Conservation (phyloP, 139 green algal genomes). For the Eudorina sp. region DNA sequence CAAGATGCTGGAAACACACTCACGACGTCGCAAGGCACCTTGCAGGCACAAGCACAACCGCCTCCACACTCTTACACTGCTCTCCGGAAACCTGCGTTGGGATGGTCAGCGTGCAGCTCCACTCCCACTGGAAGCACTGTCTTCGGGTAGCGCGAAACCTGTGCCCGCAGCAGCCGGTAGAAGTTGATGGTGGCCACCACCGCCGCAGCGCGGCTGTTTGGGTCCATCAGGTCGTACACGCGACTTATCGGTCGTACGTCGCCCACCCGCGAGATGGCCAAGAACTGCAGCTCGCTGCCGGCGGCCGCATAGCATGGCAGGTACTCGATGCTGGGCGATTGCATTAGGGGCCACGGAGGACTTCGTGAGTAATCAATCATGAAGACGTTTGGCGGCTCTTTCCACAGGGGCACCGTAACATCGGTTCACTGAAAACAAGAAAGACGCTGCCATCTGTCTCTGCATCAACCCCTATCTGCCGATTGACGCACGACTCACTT, state of each 20-base stretch:
- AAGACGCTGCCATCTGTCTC: neutral
- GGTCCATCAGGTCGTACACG: slow-evolving; percentile 14
- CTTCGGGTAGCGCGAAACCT: slow-evolving; percentile 21
- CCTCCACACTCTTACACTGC: slow-evolving; percentile 29
- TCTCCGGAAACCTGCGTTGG: neutral
- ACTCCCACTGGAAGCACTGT: slow-evolving; percentile 23
- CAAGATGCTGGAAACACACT: neutral
- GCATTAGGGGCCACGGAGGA: neutral
- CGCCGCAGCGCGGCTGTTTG: neutral
- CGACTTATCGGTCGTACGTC: slow-evolving; percentile 2
- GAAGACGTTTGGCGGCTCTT: neutral
- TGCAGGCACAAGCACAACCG: neutral
- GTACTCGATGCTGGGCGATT: slow-evolving; percentile 28
- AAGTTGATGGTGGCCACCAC: slow-evolving; percentile 37
- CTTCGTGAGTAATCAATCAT: too few species aligned
- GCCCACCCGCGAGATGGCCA: neutral
- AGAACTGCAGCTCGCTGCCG: slow-evolving; percentile 29
- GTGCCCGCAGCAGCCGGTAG: slow-evolving; percentile 16
- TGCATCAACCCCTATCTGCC: neutral
- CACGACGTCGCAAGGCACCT: neutral
- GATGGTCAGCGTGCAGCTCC: neutral
- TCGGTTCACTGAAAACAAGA: neutral
- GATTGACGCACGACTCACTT: slow-evolving; percentile 17
- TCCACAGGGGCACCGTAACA: neutral
- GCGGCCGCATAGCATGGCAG: slow-evolving; percentile 31